A percentile compares a stretch with the other conserved stretches of the same genome.
phyloP scores from a whole-genome alignment of 371 early-diverging fungal genomes.

The Chytridiales sp. region DNA sequence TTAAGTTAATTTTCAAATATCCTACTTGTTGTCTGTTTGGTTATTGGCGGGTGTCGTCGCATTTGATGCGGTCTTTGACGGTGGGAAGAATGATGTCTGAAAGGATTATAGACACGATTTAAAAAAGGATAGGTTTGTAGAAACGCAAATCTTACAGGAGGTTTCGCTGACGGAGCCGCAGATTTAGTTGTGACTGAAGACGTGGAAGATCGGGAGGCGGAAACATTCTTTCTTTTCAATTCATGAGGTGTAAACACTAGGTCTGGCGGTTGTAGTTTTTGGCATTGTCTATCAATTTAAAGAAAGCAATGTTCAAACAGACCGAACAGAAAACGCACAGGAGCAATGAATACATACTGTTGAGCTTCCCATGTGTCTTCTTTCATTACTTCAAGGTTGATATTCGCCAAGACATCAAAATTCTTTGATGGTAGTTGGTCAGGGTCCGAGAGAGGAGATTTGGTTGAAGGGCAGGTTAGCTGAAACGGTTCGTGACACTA shows the following conservation, averaged over 20 bases:
- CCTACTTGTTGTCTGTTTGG: no score
- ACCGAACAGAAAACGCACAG: background rate
- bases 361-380: conserved; percentile 4
- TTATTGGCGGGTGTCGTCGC: no score
- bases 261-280: background rate
- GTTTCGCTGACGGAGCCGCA: no score
- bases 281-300: background rate
- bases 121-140: no score
- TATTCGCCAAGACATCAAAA: conserved; percentile 12
- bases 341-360: background rate
- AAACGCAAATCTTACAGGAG: no score
- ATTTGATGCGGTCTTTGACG: background rate
- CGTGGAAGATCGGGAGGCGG: background rate
- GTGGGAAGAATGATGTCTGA: background rate
- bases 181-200: no score
- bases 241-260: conserved; percentile 7
- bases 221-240: background rate
- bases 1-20: no score
- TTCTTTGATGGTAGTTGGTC: background rate
- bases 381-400: background rate
- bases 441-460: no score
- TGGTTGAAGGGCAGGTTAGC: background rate
- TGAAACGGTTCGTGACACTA: background rate
- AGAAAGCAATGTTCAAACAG: background rate
- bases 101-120: no score